Conservation (phyloP, 2,329 filamentous ascomycete species). For the Epichloe bromicola region DNA sequence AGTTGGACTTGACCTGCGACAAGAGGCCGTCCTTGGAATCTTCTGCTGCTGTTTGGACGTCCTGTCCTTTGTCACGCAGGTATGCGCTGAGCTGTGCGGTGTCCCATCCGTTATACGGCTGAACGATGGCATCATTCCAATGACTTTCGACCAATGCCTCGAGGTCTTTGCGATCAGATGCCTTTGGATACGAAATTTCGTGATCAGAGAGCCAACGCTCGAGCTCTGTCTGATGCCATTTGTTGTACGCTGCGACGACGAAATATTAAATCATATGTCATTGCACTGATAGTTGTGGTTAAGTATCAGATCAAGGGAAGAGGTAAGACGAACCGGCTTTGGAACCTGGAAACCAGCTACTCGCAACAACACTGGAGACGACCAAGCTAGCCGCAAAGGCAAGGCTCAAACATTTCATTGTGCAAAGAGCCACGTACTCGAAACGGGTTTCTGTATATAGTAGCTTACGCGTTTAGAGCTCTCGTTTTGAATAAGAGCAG, state of each 20-base stretch:
- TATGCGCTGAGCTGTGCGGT: slow-evolving; percentile 53
- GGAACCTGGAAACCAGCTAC: slow-evolving; percentile 63
- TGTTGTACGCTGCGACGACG: slow-evolving; percentile 67
- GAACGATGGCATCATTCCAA: slow-evolving; percentile 67
- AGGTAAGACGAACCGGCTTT: slow-evolving; percentile 57
- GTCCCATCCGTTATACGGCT: slow-evolving; percentile 70
- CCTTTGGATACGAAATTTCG: slow-evolving; percentile 77
- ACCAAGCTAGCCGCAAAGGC: slow-evolving; percentile 60
- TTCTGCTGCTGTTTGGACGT: slow-evolving; percentile 53
- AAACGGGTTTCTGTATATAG: background rate
- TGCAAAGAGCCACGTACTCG: slow-evolving; percentile 13
- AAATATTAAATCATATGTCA: background rate
- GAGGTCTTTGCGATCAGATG: slow-evolving; percentile 88
- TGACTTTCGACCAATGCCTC: slow-evolving; percentile 79
- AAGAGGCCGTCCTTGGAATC: slow-evolving; percentile 57
- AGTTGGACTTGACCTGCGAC: slow-evolving; percentile 56
- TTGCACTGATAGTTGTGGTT: background rate
- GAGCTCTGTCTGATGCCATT: slow-evolving; percentile 96
- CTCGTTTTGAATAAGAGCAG: background rate
- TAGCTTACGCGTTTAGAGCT: background rate
- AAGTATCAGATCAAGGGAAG: background rate
- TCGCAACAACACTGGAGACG: slow-evolving; percentile 55
- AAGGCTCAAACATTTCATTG: slow-evolving; percentile 66
- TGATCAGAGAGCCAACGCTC: slow-evolving; percentile 94
- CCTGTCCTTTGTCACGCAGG: slow-evolving; percentile 56